Percentiles rank a stretch among this genome's conserved stretches.
Conservation (phyloP, 768 basidiomycete species). For the Pleurotus eryngii region DNA sequence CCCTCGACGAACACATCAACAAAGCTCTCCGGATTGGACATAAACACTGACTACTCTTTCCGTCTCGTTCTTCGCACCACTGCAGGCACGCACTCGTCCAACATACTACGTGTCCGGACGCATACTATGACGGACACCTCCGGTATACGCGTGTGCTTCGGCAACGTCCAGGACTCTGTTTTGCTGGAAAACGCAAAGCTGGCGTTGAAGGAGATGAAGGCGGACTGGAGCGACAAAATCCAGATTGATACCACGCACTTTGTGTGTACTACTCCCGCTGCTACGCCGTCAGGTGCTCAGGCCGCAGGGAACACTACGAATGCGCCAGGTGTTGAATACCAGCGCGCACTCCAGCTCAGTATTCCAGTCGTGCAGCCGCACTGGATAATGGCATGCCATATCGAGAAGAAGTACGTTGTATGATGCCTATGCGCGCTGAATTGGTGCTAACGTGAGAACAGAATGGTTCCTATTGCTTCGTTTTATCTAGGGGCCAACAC, state of each 20-base stretch:
- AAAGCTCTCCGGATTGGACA: constrained; percentile 78
- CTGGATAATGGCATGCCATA: constrained; percentile 89
- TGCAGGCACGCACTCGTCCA: constrained; percentile 87
- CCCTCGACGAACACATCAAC: constrained; percentile 83
- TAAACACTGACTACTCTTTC: constrained; percentile 87
- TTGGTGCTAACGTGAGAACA: constrained; percentile 22
- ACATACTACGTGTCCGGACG: constrained; percentile 77
- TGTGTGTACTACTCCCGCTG: constrained; percentile 88
- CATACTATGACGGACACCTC: constrained; percentile 96
- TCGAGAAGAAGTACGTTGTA: constrained; percentile 70
- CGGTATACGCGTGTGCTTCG: constrained; percentile 94
- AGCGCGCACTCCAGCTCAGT: constrained; percentile 89
- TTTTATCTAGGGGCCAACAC: constrained; percentile 79
- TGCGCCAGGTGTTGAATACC: constrained; percentile 84
- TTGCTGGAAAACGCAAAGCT: constrained; percentile 79
- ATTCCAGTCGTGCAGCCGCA: constrained; percentile 94
- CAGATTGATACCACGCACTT: constrained; percentile 99
- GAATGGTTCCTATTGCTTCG: constrained; percentile 83
- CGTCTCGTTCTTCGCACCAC: constrained; percentile 92
- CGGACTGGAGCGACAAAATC: constrained; percentile 88
- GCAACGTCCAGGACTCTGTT: constrained; percentile 74
- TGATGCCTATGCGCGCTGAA: neutral
- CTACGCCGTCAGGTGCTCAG: constrained; percentile 56
- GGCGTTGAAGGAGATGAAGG: constrained; percentile 81
- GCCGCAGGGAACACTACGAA: constrained; percentile 48